Evolutionary conservation across 352 stramenopile species (phyloP), one percentile per base, ranked within the genome.

Genomic region (Pythium phragmiticola): DNA sequence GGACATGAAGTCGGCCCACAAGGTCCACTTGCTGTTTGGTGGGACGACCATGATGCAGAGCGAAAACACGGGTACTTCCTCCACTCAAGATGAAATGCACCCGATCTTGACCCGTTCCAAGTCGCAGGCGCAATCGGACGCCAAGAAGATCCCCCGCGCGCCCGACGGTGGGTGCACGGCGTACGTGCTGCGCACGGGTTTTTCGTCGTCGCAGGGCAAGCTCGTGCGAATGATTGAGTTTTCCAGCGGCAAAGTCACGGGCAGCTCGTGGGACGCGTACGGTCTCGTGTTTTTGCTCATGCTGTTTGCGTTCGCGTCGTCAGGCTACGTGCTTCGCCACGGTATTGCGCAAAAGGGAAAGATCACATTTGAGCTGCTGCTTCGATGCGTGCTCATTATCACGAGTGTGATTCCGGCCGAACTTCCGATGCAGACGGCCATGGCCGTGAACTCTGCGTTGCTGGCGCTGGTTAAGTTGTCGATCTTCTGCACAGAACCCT

Each of bases 151-250:
- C 19, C 84, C 96, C 0, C 65, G 73, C 8, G 70, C 86, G 21
- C 97, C 96, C 2, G 90, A 99, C 69, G 71, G 81, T 37, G 97
- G 97, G 8, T 96, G 95, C 51, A 84, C 97, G 8, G 95, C 82
- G 23, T 97, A 98, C 62, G 96, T 99, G 19, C 70, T 99, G 42
- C 87, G 96, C 51, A 99, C 97, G 6, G 94, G 98, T 6, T 99
- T 99, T 68, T 96, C 97, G 68, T 99, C 97, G 1, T 95, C 93
- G 37, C 97, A 99, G 72, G 98, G 98, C 50, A 94, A 96, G 50
- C 76, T 99, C n/a, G 89, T 99, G 62, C 95, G 97, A 30, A 99
- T 97, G 68, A 99, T 99, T 65, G 88, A 98, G 37, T 99, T 98
- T 68, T 98, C 94, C 14, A 98, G 97, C 66, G 95, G 98, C 72